Conservation (phyloP, 2,329 filamentous ascomycete genomes). For the Eutypella sp. region DNA sequence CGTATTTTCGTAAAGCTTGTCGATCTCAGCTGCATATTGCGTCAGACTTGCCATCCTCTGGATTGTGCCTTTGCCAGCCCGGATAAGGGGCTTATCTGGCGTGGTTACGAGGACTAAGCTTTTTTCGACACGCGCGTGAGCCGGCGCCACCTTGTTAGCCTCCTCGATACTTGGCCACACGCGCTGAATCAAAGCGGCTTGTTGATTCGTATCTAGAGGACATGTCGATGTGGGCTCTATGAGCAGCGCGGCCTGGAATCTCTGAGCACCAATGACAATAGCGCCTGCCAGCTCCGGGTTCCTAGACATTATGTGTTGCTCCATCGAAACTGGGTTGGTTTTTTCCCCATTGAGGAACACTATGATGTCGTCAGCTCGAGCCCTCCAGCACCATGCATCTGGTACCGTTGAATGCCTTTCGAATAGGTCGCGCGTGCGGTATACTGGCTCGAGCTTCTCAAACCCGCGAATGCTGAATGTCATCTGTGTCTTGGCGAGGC, state of each 20-base stretch:
- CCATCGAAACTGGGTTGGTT: conserved; percentile 24
- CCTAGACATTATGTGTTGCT: conserved; percentile 15
- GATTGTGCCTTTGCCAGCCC: conserved; percentile 20
- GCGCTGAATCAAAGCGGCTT: conserved; percentile 17
- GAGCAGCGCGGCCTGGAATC: conserved; percentile 18
- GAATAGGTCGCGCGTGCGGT: conserved; percentile 20
- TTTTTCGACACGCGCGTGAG: conserved; percentile 19
- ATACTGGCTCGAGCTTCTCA: conserved; percentile 13
- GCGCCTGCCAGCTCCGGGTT: conserved; percentile 14
- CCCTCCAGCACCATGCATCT: conserved; percentile 22
- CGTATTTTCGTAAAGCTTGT: conserved; percentile 16
- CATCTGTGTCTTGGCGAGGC: conserved; percentile 10
- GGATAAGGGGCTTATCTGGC: conserved; percentile 10
- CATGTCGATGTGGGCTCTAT: conserved; percentile 11
- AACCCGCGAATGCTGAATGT: conserved; percentile 12
- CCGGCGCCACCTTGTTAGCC: conserved; percentile 12
- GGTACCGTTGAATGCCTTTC: conserved; percentile 17
- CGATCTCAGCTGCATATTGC: conserved; percentile 15
- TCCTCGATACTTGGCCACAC: conserved; percentile 19
- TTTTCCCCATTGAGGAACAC: conserved; percentile 28
- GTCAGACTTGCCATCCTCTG: conserved; percentile 11
- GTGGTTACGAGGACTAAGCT: conserved; percentile 14
- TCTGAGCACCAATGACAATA: conserved; percentile 15
- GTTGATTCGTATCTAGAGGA: conserved; percentile 8
- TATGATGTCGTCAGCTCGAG: conserved; percentile 26